Conservation (phyloP, 2,329 filamentous ascomycete genomes). For the Colletotrichum incanum region DNA sequence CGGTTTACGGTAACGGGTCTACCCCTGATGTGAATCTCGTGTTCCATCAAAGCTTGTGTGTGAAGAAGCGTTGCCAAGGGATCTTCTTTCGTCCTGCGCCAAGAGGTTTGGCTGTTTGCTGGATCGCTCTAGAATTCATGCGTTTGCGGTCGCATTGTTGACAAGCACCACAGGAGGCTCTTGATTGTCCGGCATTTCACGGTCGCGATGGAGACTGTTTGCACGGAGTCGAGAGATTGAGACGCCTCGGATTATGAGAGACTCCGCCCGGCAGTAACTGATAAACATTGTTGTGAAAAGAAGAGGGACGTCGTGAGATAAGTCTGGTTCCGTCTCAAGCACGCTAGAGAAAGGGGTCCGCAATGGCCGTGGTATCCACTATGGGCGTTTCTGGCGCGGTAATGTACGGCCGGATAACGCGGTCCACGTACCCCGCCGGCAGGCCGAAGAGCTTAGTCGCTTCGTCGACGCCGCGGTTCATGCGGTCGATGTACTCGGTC, state of each 20-base stretch:
- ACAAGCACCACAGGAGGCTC: not conserved
- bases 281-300: not conserved
- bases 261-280: too few species aligned
- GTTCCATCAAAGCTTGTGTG: not conserved
- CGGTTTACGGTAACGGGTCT: slow-evolving; percentile 4
- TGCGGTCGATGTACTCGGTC: slow-evolving; percentile 73
- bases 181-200: not conserved
- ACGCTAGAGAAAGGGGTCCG: not conserved
- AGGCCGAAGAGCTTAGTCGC: slow-evolving; percentile 68
- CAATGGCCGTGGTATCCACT: not conserved
- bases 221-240: not conserved
- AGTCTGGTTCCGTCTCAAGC: not conserved
- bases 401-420: slow-evolving; percentile 66
- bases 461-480: slow-evolving; percentile 76
- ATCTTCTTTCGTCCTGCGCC: slow-evolving; percentile 12
- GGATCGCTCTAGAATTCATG: not conserved
- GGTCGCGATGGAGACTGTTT: not conserved
- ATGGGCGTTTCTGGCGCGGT: slow-evolving; percentile 1
- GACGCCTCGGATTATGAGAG: not conserved
- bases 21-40: slow-evolving; percentile 16
- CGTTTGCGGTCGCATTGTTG: not conserved
- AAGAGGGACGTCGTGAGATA: not conserved
- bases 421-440: slow-evolving; percentile 68
- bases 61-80: slow-evolving; percentile 5
- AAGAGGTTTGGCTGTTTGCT: slow-evolving; percentile 23